These are phyloP conservation scores for Skeletonema tropicum DNA, from an alignment of 108 stramenopile genomes.

Conservation along the genomic window DNA sequence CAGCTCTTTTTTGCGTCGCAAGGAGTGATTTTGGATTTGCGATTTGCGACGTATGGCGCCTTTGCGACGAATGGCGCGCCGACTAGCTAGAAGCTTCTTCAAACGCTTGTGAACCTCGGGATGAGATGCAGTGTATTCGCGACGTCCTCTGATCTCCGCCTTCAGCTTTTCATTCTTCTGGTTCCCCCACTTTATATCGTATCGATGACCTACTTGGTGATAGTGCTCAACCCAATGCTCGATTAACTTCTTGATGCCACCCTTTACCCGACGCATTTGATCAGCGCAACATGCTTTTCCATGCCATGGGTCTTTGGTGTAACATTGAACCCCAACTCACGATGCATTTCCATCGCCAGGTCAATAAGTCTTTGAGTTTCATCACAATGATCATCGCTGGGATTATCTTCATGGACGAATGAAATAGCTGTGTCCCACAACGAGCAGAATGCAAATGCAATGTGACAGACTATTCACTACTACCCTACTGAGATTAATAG, in stretches of 20 bases:
- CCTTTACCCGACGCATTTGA: slow-evolving; percentile 12
- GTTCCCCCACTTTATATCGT: slow-evolving; percentile 10
- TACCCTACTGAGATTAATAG: no score
- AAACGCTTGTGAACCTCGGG: slow-evolving; percentile 2
- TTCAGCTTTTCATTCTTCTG: slow-evolving; percentile 6
- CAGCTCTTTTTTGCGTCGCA: no score
- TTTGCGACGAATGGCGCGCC: no score
- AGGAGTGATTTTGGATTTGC: no score
- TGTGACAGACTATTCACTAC: no score
- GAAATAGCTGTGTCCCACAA: slow-evolving; percentile 1
- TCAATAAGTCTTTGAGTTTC: background rate
- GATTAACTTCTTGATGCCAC: slow-evolving; percentile 21
- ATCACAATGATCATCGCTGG: background rate
- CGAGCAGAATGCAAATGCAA: no score
- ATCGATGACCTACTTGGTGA: slow-evolving; percentile 16
- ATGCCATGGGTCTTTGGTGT: slow-evolving; percentile 26
- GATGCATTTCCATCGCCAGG: background rate
- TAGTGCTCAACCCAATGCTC: slow-evolving; percentile 33
- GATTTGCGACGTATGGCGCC: no score
- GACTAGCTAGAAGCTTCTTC: background rate
- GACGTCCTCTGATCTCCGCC: slow-evolving; percentile 5
- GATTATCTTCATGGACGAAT: background rate
- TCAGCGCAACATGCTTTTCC: slow-evolving; percentile 24
- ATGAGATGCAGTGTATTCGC: background rate
- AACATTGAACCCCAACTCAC: slow-evolving; percentile 17